Evolutionary conservation across 345 rosid species (phyloP), one percentile per base, ranked within the genome.

Genomic region (Psidium guajava): DNA sequence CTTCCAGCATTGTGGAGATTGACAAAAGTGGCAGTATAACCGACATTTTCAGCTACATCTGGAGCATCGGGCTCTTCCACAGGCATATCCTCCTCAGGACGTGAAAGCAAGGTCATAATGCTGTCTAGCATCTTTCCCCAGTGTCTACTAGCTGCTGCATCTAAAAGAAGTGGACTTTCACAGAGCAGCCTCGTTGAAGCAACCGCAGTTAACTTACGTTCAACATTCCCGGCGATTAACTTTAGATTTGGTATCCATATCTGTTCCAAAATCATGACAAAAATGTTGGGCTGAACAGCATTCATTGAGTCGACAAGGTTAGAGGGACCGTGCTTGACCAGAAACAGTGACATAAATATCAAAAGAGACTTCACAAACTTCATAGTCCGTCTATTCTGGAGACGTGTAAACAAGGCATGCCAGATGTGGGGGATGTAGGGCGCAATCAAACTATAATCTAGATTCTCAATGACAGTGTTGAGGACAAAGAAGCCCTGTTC

Each of bases 401-500:
- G 93, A 51, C 97, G 97, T 28, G 85, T 89, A 84, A 97, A 97
- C 49, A 97, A 89, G 85, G 93, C 91, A 87, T 74, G 90, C 99
- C 99, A 97, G 85, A 97, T 90, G 88, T 92, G 91, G 55, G 75
- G 86, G 91, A 94, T 89, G 87, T 91, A 94, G 15, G 94, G 86
- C 25, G 90, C 91, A 84, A 98, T 89, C 85, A 89, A 96, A 84
- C 88, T 83, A 88, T 91, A 95, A 42, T 94, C 96, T 55, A 98
- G 98, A 89, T 88, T 90, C 91, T 98, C 99, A 74, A 94, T 92
- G 58, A 96, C 91, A 75, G 99, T 95, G 90, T 98, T 98, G 56
- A 98, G 94, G 54, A 98, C 94, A 88, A 94, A 95, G 92, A 98
- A 98, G 28, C 99, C 98, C 73, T 96, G 99, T 82, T 98, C 99